Conservation (phyloP, 176 grass and related monocot species). For the Musa schizocarpa region DNA sequence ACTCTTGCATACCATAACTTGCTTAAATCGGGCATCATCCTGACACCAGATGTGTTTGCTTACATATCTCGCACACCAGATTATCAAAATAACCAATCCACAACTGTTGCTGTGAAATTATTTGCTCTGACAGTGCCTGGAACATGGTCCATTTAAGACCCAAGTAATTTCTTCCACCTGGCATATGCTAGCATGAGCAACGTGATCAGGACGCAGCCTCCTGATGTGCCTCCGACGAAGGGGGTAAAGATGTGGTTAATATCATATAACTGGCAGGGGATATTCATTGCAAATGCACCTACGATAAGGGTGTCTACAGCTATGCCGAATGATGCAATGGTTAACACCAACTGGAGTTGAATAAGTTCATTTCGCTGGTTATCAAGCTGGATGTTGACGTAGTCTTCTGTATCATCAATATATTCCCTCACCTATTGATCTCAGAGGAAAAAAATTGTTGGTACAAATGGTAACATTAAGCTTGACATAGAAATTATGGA, state of each 20-base stretch:
- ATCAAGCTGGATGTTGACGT: constrained; percentile 94
- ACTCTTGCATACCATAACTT: too few species aligned
- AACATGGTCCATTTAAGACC: constrained; percentile 32
- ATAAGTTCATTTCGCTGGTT: constrained; percentile 88
- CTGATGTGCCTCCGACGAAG: constrained; percentile 55
- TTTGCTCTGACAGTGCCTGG: neutral
- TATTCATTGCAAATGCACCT: constrained; percentile 91
- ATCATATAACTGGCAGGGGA: constrained; percentile 29
- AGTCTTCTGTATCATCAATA: constrained; percentile 95
- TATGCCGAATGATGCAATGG: constrained; percentile 77
- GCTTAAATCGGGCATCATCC: too few species aligned
- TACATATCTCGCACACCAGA: too few species aligned
- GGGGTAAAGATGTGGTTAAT: constrained; percentile 51
- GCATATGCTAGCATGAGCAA: constrained; percentile 63
- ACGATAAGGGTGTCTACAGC: constrained; percentile 57
- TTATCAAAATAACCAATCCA: too few species aligned
- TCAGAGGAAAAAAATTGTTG: constrained; percentile 10
- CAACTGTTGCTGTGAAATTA: neutral
- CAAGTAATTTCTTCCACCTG: constrained; percentile 86
- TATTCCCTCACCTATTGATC: constrained; percentile 65
- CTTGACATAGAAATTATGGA: constrained; percentile 6
- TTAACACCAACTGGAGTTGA: constrained; percentile 85
- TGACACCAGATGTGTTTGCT: too few species aligned
- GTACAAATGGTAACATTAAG: neutral
- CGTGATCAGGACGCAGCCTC: constrained; percentile 46